Evolutionary conservation across 2,329 filamentous ascomycete species (phyloP).

Genomic region (Ceratocystis colombiana): DNA sequence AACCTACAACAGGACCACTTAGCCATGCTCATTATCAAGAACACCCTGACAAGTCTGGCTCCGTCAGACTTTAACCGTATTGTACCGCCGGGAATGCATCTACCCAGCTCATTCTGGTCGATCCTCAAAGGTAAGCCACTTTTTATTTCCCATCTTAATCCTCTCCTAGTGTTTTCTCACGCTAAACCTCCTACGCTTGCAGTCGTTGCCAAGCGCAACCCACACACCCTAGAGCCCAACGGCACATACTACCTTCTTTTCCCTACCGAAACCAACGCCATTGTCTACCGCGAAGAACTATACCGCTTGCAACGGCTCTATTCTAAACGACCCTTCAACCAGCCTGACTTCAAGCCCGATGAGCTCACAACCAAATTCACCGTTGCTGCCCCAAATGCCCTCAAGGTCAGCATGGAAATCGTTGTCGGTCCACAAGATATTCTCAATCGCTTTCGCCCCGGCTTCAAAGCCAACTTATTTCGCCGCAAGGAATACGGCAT

Average conservation of each 20-base stretch:
- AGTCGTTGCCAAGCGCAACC: slow-evolving; percentile 56
- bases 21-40: slow-evolving; percentile 46
- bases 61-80: slow-evolving; percentile 63
- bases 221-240: slow-evolving; percentile 50
- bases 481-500: slow-evolving; percentile 23
- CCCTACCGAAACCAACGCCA: slow-evolving; percentile 47
- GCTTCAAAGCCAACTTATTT: slow-evolving; percentile 24
- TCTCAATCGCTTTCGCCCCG: slow-evolving; percentile 24
- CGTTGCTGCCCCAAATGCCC: slow-evolving; percentile 24
- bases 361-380: slow-evolving; percentile 24
- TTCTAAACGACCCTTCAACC: slow-evolving; percentile 37
- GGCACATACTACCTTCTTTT: slow-evolving; percentile 64
- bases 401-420: slow-evolving; percentile 24
- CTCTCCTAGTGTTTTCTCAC: not conserved
- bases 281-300: slow-evolving; percentile 44
- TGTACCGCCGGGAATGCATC: slow-evolving; percentile 49
- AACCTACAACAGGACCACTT: slow-evolving; percentile 22
- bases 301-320: slow-evolving; percentile 32
- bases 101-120: slow-evolving; percentile 57
- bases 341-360: slow-evolving; percentile 18
- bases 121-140: slow-evolving; percentile 44
- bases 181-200: slow-evolving; percentile 18
- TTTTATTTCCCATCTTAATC: not conserved
- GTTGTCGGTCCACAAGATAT: slow-evolving; percentile 21
- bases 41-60: slow-evolving; percentile 48